phyloP scores from a whole-genome alignment of 371 early-diverging fungal genomes.

The Blastocladiella emersonii region DNA sequence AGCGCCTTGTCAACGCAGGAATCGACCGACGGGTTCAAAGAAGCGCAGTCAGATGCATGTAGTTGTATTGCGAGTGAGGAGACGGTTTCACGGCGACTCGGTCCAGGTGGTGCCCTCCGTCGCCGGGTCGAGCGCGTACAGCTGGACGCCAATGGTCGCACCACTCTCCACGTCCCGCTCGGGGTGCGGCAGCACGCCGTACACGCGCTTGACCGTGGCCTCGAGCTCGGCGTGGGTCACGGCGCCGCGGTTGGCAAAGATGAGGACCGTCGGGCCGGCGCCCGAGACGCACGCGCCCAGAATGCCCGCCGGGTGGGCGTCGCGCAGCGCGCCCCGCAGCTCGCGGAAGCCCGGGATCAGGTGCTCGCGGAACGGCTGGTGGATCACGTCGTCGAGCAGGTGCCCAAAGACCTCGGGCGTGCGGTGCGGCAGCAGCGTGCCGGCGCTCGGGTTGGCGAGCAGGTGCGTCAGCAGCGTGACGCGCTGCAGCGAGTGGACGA shows the following conservation, averaged over 20 bases:
- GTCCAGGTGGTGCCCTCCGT: no score
- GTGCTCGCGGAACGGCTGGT: slow-evolving; percentile 73
- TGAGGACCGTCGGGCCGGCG: slow-evolving; percentile 91
- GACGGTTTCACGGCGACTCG: no score
- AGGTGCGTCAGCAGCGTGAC: slow-evolving; percentile 73
- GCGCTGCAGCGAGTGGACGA: slow-evolving; percentile 89
- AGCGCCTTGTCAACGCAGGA: no score
- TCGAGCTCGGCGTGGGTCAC: slow-evolving; percentile 50
- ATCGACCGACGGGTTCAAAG: no score
- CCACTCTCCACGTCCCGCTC: no score
- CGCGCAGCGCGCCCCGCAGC: slow-evolving; percentile 54
- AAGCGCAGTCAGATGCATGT: no score
- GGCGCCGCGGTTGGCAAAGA: slow-evolving; percentile 61
- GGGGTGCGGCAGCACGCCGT: neutral
- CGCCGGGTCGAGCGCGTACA: no score
- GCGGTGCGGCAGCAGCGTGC: neutral
- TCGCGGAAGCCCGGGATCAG: slow-evolving; percentile 80
- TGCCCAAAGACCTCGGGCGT: slow-evolving; percentile 53
- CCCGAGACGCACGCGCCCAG: slow-evolving; percentile 87
- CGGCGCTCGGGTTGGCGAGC: slow-evolving; percentile 42
- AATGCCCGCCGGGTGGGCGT: slow-evolving; percentile 61
- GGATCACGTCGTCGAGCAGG: slow-evolving; percentile 87
- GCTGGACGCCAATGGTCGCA: no score
- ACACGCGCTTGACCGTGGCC: neutral
- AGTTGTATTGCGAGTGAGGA: no score